Conservation (phyloP, 2,329 filamentous ascomycete species). For the Fusarium stilboides region DNA sequence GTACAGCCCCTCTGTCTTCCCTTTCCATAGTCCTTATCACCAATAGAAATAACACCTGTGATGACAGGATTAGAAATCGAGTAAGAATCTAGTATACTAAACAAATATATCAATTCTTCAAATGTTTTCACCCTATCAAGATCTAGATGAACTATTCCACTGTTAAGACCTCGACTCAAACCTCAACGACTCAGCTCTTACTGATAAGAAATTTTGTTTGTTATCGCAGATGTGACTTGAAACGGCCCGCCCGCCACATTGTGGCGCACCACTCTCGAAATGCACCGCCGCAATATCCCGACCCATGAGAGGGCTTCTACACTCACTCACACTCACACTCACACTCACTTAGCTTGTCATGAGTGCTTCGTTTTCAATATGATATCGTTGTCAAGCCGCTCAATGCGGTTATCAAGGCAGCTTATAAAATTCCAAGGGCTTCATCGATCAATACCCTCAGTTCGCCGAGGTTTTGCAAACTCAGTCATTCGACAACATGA, state of each 20-base stretch:
- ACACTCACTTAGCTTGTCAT: conserved; percentile 33
- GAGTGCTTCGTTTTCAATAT: conserved; percentile 40
- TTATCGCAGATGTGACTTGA: conserved; percentile 27
- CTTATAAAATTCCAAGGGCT: conserved; percentile 1
- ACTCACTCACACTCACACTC: conserved; percentile 23
- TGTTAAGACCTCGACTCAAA: not conserved
- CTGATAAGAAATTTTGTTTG: conserved; percentile 34
- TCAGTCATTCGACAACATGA: conserved; percentile 27
- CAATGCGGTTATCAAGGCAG: conserved; percentile 28
- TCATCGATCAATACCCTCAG: conserved; percentile 3
- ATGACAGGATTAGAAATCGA: too few relatives aligned
- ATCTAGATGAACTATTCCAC: not conserved
- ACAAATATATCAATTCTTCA: too few relatives aligned
- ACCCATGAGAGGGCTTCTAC: conserved; percentile 34
- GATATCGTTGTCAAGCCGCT: conserved; percentile 38
- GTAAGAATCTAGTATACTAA: too few relatives aligned
- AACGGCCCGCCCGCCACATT: conserved; percentile 18
- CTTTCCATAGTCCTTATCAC: not conserved
- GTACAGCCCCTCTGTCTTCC: not conserved
- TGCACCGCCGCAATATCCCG: conserved; percentile 35
- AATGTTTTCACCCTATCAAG: not conserved
- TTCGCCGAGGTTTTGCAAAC: conserved; percentile 30
- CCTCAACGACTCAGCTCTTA: conserved; percentile 7
- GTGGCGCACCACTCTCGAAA: conserved; percentile 28
- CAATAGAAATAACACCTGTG: not conserved